phyloP scores from a whole-genome alignment of 2,329 filamentous ascomycete species.

The Hymenoscyphus fructigenus region DNA sequence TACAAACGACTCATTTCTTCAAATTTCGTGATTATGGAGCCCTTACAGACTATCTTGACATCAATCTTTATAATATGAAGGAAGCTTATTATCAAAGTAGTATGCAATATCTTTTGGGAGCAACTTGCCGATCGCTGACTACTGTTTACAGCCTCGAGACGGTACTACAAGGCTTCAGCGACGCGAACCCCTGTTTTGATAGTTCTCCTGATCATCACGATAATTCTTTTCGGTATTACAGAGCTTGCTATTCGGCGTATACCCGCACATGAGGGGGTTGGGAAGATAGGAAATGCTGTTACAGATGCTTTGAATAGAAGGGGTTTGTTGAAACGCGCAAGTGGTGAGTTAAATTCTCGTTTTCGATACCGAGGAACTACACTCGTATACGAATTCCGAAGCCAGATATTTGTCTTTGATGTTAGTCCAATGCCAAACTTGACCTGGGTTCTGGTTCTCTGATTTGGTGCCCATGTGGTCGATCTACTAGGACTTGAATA shows the following conservation, averaged over 20 bases:
- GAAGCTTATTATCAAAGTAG: background rate
- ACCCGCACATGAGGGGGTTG: conserved; percentile 27
- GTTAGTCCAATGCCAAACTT: background rate
- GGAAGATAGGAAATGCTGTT: conserved; percentile 13
- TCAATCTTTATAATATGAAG: background rate
- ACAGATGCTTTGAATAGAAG: conserved; percentile 13
- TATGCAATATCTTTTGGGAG: background rate
- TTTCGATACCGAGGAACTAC: background rate
- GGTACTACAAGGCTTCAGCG: conserved; percentile 20
- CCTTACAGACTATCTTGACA: background rate
- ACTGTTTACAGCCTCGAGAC: background rate
- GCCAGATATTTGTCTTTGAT: background rate
- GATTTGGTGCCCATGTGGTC: background rate
- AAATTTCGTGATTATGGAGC: background rate
- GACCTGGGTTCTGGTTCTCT: background rate
- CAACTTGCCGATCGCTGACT: background rate
- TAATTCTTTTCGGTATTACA: conserved; percentile 31
- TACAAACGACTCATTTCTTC: background rate
- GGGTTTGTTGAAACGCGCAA: conserved; percentile 7
- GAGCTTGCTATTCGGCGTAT: conserved; percentile 34
- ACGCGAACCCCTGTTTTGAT: conserved; percentile 18
- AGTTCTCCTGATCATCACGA: conserved; percentile 16
- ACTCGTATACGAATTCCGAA: background rate
- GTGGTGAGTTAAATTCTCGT: conserved; percentile 2
- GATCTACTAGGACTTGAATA: background rate